These are phyloP conservation scores for Jaltomata sinuosa DNA, from an alignment of 257 asterid species.

Conservation along the genomic window DNA sequence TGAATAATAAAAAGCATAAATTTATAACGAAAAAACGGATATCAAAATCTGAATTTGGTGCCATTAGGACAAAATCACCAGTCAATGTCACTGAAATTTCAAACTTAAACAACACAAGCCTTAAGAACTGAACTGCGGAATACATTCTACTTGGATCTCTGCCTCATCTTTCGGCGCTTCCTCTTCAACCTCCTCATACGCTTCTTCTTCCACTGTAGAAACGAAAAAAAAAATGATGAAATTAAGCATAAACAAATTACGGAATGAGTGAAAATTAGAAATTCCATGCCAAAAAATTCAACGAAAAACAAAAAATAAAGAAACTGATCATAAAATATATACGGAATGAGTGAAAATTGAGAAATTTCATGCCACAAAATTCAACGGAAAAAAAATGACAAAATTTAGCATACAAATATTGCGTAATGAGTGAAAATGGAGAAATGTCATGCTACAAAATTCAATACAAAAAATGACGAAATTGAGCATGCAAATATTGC, in stretches of 20 bases:
- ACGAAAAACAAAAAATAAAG: no score
- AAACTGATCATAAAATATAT: no score
- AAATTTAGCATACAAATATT: background rate
- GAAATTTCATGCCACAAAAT: no score
- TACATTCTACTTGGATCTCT: slow-evolving; percentile 36
- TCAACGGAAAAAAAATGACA: no score
- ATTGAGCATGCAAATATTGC: no score
- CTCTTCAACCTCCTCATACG: slow-evolving; percentile 61
- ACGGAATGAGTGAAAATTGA: no score
- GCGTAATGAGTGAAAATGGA: background rate
- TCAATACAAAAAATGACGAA: background rate
- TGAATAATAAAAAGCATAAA: background rate
- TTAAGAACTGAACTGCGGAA: background rate
- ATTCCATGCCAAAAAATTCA: no score
- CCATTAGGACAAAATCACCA: background rate
- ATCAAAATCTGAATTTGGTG: background rate
- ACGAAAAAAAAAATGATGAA: no score
- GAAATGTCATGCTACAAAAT: background rate
- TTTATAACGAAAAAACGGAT: background rate
- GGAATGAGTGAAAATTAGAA: no score
- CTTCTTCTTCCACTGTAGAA: slow-evolving; percentile 48
- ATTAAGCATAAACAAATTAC: no score
- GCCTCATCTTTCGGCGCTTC: slow-evolving; percentile 60
- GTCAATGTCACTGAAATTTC: background rate
- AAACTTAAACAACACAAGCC: background rate